These are phyloP conservation scores for Dendrobium officinale DNA, from an alignment of 106 monocot species.

Conservation along the genomic window DNA sequence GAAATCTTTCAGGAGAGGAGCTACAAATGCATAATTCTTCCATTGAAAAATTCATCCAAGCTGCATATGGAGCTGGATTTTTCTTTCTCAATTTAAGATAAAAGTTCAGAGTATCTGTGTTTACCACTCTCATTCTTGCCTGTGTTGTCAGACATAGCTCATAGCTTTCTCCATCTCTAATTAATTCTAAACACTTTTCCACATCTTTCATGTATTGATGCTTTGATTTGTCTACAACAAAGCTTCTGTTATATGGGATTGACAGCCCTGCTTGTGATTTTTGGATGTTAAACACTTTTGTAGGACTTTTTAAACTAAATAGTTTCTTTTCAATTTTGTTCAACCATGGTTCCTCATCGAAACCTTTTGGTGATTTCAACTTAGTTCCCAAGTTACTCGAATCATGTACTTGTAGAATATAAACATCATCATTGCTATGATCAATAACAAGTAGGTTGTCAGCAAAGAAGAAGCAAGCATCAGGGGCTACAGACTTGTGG, in stretches of 20 bases:
- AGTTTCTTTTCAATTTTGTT: conserved; percentile 66
- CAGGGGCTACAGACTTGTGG: conserved; percentile 61
- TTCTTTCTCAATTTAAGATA: conserved; percentile 62
- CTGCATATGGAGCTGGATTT: conserved; percentile 98
- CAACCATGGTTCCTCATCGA: conserved; percentile 40
- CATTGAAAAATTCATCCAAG: conserved; percentile 75
- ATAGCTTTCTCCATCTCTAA: conserved; percentile 93
- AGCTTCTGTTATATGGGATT: conserved; percentile 12
- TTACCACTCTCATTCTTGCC: conserved; percentile 44
- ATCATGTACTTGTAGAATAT: conserved; percentile 53
- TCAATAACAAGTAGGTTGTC: conserved; percentile 80
- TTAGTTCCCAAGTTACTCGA: not conserved
- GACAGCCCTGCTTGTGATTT: conserved; percentile 8
- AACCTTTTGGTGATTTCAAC: not conserved
- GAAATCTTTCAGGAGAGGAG: conserved; percentile 92
- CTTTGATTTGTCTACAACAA: conserved; percentile 65
- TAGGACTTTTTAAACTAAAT: conserved; percentile 29
- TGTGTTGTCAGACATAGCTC: conserved; percentile 92
- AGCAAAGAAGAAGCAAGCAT: conserved; percentile 95
- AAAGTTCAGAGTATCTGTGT: conserved; percentile 39
- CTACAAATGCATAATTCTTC: conserved; percentile 72
- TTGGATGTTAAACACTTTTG: conserved; percentile 15
- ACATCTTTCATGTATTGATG: conserved; percentile 72
- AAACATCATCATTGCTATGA: conserved; percentile 70
- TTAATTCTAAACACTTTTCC: conserved; percentile 53